Percentiles rank a stretch among this genome's conserved stretches.
phyloP scores from a whole-genome alignment of 257 asterid genomes.

The Haberlea rhodopensis region DNA sequence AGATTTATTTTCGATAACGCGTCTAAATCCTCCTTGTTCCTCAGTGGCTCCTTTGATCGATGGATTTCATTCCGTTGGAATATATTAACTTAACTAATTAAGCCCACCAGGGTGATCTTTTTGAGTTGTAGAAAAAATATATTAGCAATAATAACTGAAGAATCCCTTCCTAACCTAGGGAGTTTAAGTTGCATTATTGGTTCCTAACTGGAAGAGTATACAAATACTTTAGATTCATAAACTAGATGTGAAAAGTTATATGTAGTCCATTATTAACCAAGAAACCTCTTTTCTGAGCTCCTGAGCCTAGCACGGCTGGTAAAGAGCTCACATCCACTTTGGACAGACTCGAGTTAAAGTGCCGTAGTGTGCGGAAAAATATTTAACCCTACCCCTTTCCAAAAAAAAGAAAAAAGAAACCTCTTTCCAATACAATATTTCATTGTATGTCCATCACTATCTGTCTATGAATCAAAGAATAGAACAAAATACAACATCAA shows the following conservation, averaged over 20 bases:
- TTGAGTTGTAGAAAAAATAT: too few species aligned
- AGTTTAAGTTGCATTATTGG: too few species aligned
- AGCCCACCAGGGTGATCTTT: not conserved
- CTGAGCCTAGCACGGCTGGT: too few species aligned
- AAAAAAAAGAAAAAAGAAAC: too few species aligned
- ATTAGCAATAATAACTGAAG: too few species aligned
- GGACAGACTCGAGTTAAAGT: too few species aligned
- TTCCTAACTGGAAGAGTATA: not conserved
- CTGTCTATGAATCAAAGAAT: not conserved
- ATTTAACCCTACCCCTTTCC: too few species aligned
- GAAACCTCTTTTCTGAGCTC: too few species aligned
- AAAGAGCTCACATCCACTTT: too few species aligned
- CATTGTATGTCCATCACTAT: not conserved
- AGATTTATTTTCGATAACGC: not conserved
- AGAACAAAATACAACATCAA: not conserved
- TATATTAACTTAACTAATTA: not conserved
- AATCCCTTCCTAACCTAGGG: too few species aligned
- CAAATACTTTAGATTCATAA: not conserved
- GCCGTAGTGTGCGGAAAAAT: too few species aligned
- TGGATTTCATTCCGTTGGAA: not conserved
- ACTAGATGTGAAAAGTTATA: not conserved
- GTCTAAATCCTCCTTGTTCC: not conserved
- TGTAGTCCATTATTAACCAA: not conserved
- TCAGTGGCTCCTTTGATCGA: not conserved
- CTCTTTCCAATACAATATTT: not conserved